Evolutionary conservation across 129 eudicot species (phyloP).

Genomic region (Erigeron canadensis): DNA sequence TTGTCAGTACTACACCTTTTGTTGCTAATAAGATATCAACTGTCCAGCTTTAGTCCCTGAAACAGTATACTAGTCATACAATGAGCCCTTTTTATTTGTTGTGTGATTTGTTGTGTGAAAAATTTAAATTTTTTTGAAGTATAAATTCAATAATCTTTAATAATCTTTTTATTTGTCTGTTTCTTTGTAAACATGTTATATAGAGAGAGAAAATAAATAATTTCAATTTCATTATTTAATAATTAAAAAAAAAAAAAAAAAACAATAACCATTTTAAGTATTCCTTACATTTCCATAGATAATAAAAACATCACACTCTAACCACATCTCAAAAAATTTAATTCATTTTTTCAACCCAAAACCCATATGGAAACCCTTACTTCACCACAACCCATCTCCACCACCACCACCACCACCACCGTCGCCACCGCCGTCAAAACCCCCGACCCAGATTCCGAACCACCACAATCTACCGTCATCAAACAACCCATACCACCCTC

Average conservation of each 20-base stretch:
- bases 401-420: slow-evolving; percentile 25
- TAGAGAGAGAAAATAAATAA: slow-evolving; percentile 1
- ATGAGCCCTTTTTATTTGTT: too few species aligned
- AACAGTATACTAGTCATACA: too few species aligned
- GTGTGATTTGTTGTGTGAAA: too few species aligned
- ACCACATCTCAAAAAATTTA: slow-evolving; percentile 34
- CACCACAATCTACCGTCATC: slow-evolving; percentile 35
- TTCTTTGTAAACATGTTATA: background rate
- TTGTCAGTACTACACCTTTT: too few species aligned
- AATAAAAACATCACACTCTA: slow-evolving; percentile 32
- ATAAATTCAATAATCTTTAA: too few species aligned
- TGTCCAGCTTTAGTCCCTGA: too few species aligned
- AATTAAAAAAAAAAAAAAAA: too few species aligned
- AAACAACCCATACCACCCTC: slow-evolving; percentile 27
- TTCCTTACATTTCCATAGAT: slow-evolving; percentile 31
- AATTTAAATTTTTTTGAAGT: too few species aligned
- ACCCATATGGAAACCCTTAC: slow-evolving; percentile 30
- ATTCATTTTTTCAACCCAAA: slow-evolving; percentile 36
- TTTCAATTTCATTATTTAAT: background rate
- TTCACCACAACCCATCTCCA: slow-evolving; percentile 28
- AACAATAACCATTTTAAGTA: slow-evolving; percentile 12
- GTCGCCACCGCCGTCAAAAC: slow-evolving; percentile 44
- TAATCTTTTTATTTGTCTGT: slow-evolving; percentile 15
- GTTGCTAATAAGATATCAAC: too few species aligned
- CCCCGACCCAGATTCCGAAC: slow-evolving; percentile 58